Evolutionary conservation across 2,329 filamentous ascomycete genomes (phyloP), one percentile per base, ranked within the genome.

Genomic region (Apiospora rasikravindrae): DNA sequence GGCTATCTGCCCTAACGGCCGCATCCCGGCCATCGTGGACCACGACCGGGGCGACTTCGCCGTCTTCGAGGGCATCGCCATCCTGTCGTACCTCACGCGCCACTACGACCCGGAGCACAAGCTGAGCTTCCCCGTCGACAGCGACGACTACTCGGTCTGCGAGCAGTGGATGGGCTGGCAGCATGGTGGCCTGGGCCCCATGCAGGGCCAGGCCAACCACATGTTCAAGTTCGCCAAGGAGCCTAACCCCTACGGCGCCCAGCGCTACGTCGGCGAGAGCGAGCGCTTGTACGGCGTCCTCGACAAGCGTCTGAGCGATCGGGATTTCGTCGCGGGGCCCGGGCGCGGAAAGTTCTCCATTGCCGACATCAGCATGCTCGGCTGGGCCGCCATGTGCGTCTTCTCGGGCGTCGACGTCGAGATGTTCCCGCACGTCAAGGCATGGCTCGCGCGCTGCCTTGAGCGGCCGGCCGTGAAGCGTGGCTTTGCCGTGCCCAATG

Each of bases 161-260:
- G 88, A 90, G 82, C 87, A 89, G 79, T 93, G 90, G 91, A 86
- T 91, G 74, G 87, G 88, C 51, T 93, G 90, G 89, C 91, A 94
- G 83, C 93, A 94, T 77, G 92, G 91, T n/a, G 92, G 92, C 1
- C 78, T 94, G 2, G 92, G 92, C 0, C 92, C 93, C 2, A 88
- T 88, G 85, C 92, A 94, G 81, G 93, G 90, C 33, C 93, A 95
- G 80, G 90, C 92, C 72, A 92, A 93, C 81, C 92, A 95, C 83
- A 95, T 95, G 84, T 81, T 85, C 70, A 87, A 89, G 53, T 91
- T 91, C 77, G 89, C 92, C 26, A 89, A 91, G 57, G 91, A 94
- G 77, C 88, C 87, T 78, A 91, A 94, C 77, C 86, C 90, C 69
- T 95, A 94, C 80, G 90, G 87, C 68, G 88, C 92, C 22, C 91